Conservation (phyloP, 2,329 filamentous ascomycete genomes). For the Chaetomiaceae sp. region DNA sequence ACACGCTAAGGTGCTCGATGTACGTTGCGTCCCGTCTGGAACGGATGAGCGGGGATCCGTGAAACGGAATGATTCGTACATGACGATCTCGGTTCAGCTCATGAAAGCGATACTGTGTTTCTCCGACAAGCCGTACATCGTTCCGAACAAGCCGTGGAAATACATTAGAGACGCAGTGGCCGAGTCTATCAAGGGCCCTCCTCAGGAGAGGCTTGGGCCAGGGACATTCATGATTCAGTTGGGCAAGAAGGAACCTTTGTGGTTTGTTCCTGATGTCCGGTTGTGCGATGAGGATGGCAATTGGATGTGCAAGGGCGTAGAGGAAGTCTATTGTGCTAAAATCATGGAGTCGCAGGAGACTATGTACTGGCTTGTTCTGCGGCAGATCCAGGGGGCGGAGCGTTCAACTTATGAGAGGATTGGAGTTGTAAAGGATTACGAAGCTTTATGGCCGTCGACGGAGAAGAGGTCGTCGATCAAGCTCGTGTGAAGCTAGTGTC, state of each 20-base stretch:
- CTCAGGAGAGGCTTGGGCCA: neutral
- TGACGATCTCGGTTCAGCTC: conserved; percentile 10
- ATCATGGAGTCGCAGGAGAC: conserved; percentile 13
- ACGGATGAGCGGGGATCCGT: conserved; percentile 10
- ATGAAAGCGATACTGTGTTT: conserved; percentile 7
- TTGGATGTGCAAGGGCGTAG: conserved; percentile 15
- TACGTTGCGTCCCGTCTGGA: neutral
- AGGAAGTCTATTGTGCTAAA: conserved; percentile 10
- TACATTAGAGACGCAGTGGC: conserved; percentile 3
- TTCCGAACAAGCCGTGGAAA: conserved; percentile 11
- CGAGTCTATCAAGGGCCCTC: conserved; percentile 1
- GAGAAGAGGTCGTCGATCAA: neutral
- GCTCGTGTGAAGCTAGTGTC: no score
- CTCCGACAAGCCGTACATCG: neutral
- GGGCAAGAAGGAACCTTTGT: conserved; percentile 6
- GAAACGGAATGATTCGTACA: conserved; percentile 7
- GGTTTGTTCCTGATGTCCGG: conserved; percentile 11
- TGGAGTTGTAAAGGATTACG: conserved; percentile 9
- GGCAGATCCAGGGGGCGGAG: neutral
- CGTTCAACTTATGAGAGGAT: conserved; percentile 14
- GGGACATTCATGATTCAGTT: conserved; percentile 8
- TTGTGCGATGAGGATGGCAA: conserved; percentile 16
- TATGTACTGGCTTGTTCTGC: conserved; percentile 16
- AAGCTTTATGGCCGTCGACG: neutral
- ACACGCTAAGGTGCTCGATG: neutral